These are phyloP conservation scores for Pythium insidiosum DNA, from an alignment of 352 stramenopile genomes.

Conservation along the genomic window DNA sequence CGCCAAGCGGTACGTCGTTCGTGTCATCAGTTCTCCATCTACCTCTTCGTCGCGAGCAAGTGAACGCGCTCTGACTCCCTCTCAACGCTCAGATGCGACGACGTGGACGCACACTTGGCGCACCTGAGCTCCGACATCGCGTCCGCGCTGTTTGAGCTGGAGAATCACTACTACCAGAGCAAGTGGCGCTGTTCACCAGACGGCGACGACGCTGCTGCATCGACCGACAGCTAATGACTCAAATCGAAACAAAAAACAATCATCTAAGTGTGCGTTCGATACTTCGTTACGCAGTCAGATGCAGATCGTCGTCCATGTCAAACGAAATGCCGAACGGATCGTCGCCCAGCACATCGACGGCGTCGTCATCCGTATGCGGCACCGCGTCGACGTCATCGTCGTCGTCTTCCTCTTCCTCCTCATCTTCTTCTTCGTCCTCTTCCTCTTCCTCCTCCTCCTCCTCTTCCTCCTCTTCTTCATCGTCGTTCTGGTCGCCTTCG, in stretches of 20 bases:
- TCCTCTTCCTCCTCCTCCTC: constrained; percentile 32
- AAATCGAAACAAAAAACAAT: no score
- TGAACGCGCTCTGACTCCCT: background rate
- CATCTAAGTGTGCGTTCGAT: no score
- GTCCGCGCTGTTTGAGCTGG: constrained; percentile 72
- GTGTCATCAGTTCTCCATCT: no score
- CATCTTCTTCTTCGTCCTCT: constrained; percentile 22
- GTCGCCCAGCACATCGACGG: constrained; percentile 6
- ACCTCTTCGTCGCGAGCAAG: no score
- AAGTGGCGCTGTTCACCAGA: constrained; percentile 51
- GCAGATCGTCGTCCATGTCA: no score
- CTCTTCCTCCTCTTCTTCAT: constrained; percentile 46
- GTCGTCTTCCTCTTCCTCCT: constrained; percentile 28
- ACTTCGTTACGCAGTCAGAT: no score
- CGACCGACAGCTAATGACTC: no score
- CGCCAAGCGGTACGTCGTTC: constrained; percentile 36
- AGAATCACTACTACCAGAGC: constrained; percentile 81
- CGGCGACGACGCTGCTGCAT: no score
- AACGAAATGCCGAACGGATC: no score
- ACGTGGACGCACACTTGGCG: constrained; percentile 69
- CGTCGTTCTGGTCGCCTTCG: constrained; percentile 37
- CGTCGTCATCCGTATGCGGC: constrained; percentile 15
- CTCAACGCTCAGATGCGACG: constrained; percentile 40
- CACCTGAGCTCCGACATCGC: constrained; percentile 75
- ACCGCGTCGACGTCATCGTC: constrained; percentile 22